These are phyloP conservation scores for Aspergillus cristatus DNA, from an alignment of 495 filamentous ascomycete genomes.

Conservation along the genomic window DNA sequence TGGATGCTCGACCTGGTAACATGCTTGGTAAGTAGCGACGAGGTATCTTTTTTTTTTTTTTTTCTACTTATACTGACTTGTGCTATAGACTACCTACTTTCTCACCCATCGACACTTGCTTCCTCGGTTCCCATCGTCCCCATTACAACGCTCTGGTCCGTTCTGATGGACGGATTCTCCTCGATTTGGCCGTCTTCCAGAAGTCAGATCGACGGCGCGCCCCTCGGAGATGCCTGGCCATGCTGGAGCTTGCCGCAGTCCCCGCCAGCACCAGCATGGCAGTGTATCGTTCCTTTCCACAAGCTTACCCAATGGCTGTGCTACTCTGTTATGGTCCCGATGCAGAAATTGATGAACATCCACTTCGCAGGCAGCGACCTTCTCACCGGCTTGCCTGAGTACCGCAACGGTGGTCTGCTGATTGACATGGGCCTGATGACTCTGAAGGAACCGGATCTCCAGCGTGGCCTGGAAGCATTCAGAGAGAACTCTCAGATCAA, in stretches of 20 bases:
- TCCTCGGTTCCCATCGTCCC: slow-evolving; percentile 80
- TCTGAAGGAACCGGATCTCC: slow-evolving; percentile 47
- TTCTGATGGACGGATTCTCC: slow-evolving; percentile 78
- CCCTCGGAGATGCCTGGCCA: slow-evolving; percentile 91
- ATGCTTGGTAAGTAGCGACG: slow-evolving; percentile 68
- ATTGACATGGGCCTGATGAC: slow-evolving; percentile 56
- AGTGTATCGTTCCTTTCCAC: slow-evolving; percentile 83
- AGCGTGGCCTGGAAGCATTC: slow-evolving; percentile 61
- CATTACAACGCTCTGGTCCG: slow-evolving; percentile 84
- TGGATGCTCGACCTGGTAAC: slow-evolving; percentile 78
- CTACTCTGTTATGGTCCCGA: slow-evolving; percentile 64
- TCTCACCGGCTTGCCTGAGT: slow-evolving; percentile 59
- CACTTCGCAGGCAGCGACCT: slow-evolving; percentile 56
- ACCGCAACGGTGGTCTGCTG: slow-evolving; percentile 61
- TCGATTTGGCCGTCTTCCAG: slow-evolving; percentile 85
- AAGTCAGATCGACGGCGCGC: slow-evolving; percentile 78
- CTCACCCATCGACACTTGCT: slow-evolving; percentile 77
- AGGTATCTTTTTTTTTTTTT: no score
- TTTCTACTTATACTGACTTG: slow-evolving; percentile 1
- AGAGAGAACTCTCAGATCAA: slow-evolving; percentile 61
- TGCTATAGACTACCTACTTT: slow-evolving; percentile 74
- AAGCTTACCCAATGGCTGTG: slow-evolving; percentile 70
- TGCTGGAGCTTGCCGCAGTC: slow-evolving; percentile 71
- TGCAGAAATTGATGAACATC: slow-evolving; percentile 53
- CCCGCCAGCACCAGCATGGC: slow-evolving; percentile 71